Conservation (phyloP, 306 rosid genomes). For the Pyrus betulifolia region DNA sequence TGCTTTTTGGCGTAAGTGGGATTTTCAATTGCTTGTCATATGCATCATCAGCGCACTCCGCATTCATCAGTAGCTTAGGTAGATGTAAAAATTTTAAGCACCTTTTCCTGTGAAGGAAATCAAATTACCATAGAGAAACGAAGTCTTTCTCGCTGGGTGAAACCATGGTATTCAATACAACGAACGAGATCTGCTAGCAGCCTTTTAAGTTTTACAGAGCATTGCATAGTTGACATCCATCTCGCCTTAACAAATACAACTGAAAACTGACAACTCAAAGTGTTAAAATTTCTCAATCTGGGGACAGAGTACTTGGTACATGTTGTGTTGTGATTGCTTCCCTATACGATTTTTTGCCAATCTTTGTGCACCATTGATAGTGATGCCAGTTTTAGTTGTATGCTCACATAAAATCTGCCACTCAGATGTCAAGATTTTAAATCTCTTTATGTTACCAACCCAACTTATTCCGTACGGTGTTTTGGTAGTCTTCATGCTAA, state of each 20-base stretch:
- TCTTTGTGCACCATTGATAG: background rate
- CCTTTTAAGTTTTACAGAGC: background rate
- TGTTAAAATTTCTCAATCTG: background rate
- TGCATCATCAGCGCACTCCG: background rate
- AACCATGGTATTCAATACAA: background rate
- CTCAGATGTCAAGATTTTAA: background rate
- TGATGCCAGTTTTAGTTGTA: background rate
- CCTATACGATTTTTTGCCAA: background rate
- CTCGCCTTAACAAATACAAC: background rate
- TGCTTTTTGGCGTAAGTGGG: background rate
- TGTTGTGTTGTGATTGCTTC: background rate
- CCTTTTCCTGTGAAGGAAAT: background rate
- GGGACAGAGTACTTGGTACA: background rate
- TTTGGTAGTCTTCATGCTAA: too few species aligned
- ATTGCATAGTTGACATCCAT: background rate
- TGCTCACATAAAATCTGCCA: background rate
- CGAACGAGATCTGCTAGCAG: background rate
- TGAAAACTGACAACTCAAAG: background rate
- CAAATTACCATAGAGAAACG: background rate
- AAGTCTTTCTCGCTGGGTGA: background rate
- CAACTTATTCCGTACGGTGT: background rate
- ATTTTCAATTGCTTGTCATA: background rate
- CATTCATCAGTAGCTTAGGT: background rate
- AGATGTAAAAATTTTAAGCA: background rate
- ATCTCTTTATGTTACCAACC: background rate